Evolutionary conservation across 2,329 filamentous ascomycete genomes (phyloP).

Genomic region (Aspergillus awamori): DNA sequence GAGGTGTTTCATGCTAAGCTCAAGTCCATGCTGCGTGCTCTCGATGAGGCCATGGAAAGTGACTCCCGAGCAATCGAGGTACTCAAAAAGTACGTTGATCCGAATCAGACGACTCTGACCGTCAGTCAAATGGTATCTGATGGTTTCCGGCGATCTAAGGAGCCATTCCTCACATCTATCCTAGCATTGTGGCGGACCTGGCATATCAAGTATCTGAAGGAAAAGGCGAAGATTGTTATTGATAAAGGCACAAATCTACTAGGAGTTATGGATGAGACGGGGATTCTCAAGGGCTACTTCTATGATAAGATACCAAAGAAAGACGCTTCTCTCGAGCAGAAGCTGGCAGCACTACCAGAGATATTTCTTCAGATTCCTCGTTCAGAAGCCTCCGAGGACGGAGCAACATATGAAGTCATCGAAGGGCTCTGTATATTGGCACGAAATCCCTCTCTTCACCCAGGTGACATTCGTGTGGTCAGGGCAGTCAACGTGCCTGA

Average conservation of each 20-base stretch:
- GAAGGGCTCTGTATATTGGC: constrained; percentile 80
- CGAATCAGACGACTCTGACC: constrained; percentile 75
- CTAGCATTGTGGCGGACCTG: constrained; percentile 84
- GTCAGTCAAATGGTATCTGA: constrained; percentile 76
- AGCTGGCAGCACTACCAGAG: constrained; percentile 67
- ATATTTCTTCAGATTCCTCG: constrained; percentile 84
- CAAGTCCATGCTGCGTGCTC: constrained; percentile 65
- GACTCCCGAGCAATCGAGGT: constrained; percentile 66
- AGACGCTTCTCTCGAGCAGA: constrained; percentile 43
- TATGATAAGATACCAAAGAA: constrained; percentile 45
- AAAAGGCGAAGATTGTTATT: constrained; percentile 84
- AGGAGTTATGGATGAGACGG: constrained; percentile 85
- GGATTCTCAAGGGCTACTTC: constrained; percentile 71
- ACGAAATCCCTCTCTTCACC: constrained; percentile 90
- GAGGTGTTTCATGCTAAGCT: constrained; percentile 69
- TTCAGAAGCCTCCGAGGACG: constrained; percentile 44
- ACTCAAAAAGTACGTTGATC: constrained; percentile 76
- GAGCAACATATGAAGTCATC: constrained; percentile 64
- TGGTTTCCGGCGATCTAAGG: constrained; percentile 72
- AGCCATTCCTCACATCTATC: constrained; percentile 81
- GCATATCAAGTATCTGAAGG: constrained; percentile 86
- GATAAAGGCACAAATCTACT: constrained; percentile 84
- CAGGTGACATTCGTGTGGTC: constrained; percentile 88
- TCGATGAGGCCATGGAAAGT: constrained; percentile 71
- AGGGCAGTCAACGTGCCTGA: constrained; percentile 73